phyloP scores from a whole-genome alignment of 169 alveolate genomes.

The Cryptosporidium xiaoi region DNA sequence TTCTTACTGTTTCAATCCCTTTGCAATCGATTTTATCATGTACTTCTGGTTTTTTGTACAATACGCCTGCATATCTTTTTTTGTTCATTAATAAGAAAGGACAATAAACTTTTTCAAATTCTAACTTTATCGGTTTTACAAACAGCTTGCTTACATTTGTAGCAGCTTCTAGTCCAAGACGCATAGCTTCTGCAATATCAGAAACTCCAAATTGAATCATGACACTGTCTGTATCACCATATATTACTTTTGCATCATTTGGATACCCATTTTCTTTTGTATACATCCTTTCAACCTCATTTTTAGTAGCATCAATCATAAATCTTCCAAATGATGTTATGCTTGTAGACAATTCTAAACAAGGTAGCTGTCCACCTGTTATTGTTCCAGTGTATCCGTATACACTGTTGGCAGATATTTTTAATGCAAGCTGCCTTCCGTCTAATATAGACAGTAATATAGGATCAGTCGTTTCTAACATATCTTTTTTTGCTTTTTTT shows the following conservation, averaged over 20 bases:
- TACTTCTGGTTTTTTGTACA: constrained; percentile 93
- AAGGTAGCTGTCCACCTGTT: constrained; percentile 96
- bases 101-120: constrained; percentile 97
- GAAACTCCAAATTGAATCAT: constrained; percentile 97
- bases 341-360: constrained; percentile 95
- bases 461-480: constrained; percentile 92
- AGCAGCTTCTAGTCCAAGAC: constrained; percentile 94
- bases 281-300: constrained; percentile 86
- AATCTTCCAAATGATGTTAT: constrained; percentile 97
- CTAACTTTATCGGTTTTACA: constrained; percentile 93
- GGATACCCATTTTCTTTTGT: constrained; percentile 90
- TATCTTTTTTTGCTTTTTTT: constrained; percentile 92
- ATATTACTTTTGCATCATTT: constrained; percentile 92
- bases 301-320: constrained; percentile 94
- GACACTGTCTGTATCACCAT: constrained; percentile 99
- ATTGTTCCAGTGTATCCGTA: constrained; percentile 99
- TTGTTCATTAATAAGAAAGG: constrained; percentile 96
- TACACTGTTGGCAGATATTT: constrained; percentile 98
- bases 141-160: constrained; percentile 89
- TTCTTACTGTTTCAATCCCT: constrained; percentile 97
- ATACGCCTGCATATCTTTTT: constrained; percentile 97
- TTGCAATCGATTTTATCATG: constrained; percentile 97
- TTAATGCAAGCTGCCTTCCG: constrained; percentile 98
- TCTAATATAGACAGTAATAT: constrained; percentile 90
- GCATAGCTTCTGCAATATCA: constrained; percentile 92